Evolutionary conservation across 148 eudicot genomes (phyloP), one percentile per base, ranked within the genome.

Genomic region (Limonium bicolor): DNA sequence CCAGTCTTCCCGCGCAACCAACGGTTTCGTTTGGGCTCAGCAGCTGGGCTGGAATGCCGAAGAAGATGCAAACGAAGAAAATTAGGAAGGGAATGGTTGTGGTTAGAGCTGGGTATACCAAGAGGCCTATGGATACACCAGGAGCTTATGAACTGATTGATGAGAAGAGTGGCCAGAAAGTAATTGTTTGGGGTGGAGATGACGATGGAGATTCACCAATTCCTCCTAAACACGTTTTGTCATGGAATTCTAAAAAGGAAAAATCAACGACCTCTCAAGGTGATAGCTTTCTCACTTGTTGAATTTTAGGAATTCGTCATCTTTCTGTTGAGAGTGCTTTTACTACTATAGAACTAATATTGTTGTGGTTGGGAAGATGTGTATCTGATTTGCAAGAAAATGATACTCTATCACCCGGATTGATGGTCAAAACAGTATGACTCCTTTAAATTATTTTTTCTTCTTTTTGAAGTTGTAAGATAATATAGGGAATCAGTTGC

Each of bases 61-160:
- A 43, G 48, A 40, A 7, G 20, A 37, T 4, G 46, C 27, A 41
- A 25, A 44, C 23, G 31, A 44, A 6, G 65, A 26, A 36, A 22
- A 32, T 20, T 21, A 14, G 33, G 26, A 31, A 48, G 18, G 18
- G 19, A n/a, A 27, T 61, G 42, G 53, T 54, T 64, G 62, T 61
- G 66, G 68, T 61, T 27, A 64, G 55, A 6, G 67, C 50, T 36
- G 64, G 47, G 24, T 66, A 62, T 36, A 63, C 37, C 13, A 66
- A 58, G 62, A 54, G 65, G 45, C 51, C 48, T 5, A 17, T 73
- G 68, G 76, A 66, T 2, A 55, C 85, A 0, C 58, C 73, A 17
- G 85, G 85, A 3, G 85, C 85, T 19, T 77, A 77, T 27, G 71
- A 77, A 64, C 45, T 72, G 21, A 47, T 69, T 26, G 73, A 73